A percentile compares a stretch with the other conserved stretches of the same genome.
Evolutionary conservation across 176 grass and related monocot species (phyloP).

Genomic region (Chrysopogon serrulatus): DNA sequence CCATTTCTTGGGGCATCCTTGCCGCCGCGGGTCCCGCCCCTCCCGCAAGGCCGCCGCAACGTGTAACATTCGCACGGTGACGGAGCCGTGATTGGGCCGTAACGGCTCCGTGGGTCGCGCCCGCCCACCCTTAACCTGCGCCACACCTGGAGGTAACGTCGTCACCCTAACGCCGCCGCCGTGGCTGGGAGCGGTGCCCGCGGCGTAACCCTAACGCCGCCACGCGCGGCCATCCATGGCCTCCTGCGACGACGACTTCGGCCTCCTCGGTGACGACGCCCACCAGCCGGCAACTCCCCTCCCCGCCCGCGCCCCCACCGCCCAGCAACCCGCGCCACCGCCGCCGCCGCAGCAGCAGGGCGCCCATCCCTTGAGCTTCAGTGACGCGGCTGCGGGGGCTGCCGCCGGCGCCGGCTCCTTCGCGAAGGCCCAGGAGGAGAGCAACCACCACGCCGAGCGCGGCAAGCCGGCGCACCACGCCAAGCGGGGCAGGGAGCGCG

Average conservation of each 20-base stretch:
- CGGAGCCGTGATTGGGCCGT: slow-evolving; percentile 54
- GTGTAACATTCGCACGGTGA: slow-evolving; percentile 30
- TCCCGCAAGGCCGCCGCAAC: too few relatives aligned
- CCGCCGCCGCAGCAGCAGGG: slow-evolving; percentile 22
- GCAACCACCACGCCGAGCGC: slow-evolving; percentile 49
- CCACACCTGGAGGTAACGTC: slow-evolving; percentile 26
- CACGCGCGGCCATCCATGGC: slow-evolving; percentile 68
- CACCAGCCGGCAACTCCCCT: slow-evolving; percentile 26
- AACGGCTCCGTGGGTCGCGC: slow-evolving; percentile 38
- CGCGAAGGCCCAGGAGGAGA: slow-evolving; percentile 35
- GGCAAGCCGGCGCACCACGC: slow-evolving; percentile 18
- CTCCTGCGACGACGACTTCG: slow-evolving; percentile 85
- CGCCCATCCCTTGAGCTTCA: slow-evolving; percentile 38
- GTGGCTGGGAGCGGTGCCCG: slow-evolving; percentile 41
- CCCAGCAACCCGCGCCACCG: slow-evolving; percentile 24
- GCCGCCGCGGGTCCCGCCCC: slow-evolving; percentile 2
- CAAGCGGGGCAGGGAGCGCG: slow-evolving; percentile 58
- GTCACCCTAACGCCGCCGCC: slow-evolving; percentile 54
- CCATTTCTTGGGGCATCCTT: background rate
- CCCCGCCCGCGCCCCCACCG: background rate
- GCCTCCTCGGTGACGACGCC: slow-evolving; percentile 64
- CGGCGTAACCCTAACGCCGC: slow-evolving; percentile 67
- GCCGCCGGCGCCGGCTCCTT: slow-evolving; percentile 20
- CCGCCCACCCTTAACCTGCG: slow-evolving; percentile 7
- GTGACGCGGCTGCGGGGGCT: slow-evolving; percentile 1